Percentiles rank a stretch among this genome's conserved stretches.
These are phyloP conservation scores for Talaromyces sp. DNA, from an alignment of 2,329 filamentous ascomycete species.

Conservation along the genomic window DNA sequence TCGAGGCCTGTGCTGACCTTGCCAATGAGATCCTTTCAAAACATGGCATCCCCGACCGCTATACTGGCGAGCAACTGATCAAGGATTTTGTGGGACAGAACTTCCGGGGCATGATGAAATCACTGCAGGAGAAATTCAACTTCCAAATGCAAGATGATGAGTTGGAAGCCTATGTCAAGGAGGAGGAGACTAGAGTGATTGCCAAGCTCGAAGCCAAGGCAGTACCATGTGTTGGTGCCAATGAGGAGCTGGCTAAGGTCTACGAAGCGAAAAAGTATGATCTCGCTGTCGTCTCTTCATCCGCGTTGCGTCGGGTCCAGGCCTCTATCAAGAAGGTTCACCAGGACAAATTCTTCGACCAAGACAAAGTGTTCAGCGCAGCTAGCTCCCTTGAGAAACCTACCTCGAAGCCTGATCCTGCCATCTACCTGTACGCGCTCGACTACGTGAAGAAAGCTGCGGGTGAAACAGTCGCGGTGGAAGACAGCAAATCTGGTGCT, in stretches of 20 bases:
- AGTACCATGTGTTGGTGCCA: slow-evolving; percentile 69
- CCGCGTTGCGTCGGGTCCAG: slow-evolving; percentile 74
- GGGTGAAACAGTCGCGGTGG: slow-evolving; percentile 75
- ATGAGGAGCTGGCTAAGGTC: slow-evolving; percentile 68
- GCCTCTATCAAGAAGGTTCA: slow-evolving; percentile 78
- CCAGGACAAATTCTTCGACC: slow-evolving; percentile 78
- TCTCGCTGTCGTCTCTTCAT: slow-evolving; percentile 79
- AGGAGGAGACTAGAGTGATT: slow-evolving; percentile 83
- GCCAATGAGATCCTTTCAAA: slow-evolving; percentile 81
- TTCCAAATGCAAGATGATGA: slow-evolving; percentile 71
- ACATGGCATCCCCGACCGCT: slow-evolving; percentile 66
- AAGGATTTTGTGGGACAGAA: slow-evolving; percentile 89
- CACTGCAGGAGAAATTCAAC: slow-evolving; percentile 73
- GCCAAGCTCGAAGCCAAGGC: slow-evolving; percentile 72
- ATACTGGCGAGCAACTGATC: slow-evolving; percentile 78
- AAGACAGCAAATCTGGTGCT: slow-evolving; percentile 86
- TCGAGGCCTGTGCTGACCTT: slow-evolving; percentile 86
- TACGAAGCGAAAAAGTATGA: slow-evolving; percentile 65
- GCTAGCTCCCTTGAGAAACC: slow-evolving; percentile 76
- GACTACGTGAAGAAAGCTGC: slow-evolving; percentile 71
- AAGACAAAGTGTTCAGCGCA: slow-evolving; percentile 76
- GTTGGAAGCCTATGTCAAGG: slow-evolving; percentile 71
- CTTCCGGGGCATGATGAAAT: slow-evolving; percentile 87
- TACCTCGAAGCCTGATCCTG: slow-evolving; percentile 89
- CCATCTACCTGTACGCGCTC: slow-evolving; percentile 80